phyloP scores from a whole-genome alignment of 2,329 filamentous ascomycete genomes.

The Huntiella savannae region DNA sequence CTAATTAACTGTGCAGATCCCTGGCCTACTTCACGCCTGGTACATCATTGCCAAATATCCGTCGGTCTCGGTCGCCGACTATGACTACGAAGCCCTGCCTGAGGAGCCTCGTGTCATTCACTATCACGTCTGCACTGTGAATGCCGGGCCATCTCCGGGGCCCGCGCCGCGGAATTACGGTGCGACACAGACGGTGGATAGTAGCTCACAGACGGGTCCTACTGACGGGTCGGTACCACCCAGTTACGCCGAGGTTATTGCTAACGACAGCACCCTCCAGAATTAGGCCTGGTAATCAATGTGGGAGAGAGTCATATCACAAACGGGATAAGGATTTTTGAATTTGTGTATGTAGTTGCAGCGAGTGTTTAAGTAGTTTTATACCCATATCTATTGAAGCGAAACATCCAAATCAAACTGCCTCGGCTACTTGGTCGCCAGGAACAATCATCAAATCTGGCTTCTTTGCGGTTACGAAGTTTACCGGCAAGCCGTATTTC shows the following conservation, averaged over 20 bases:
- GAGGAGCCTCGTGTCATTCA: slow-evolving; percentile 18
- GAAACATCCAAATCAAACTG: background rate
- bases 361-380: too few relatives aligned
- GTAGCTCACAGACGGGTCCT: slow-evolving; percentile 24
- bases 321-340: too few relatives aligned
- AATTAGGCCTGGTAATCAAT: background rate
- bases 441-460: background rate
- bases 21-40: slow-evolving; percentile 86
- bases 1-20: slow-evolving; percentile 29
- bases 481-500: too few relatives aligned
- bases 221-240: slow-evolving; percentile 42
- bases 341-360: too few relatives aligned
- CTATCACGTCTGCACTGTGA: slow-evolving; percentile 28
- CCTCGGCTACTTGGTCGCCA: background rate
- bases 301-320: too few relatives aligned
- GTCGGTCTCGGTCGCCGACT: slow-evolving; percentile 38
- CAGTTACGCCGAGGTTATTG: slow-evolving; percentile 76
- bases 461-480: background rate
- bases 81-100: slow-evolving; percentile 47
- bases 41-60: slow-evolving; percentile 92
- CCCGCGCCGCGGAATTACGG: slow-evolving; percentile 17
- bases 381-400: too few relatives aligned
- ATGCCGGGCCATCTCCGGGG: slow-evolving; percentile 17
- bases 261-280: slow-evolving; percentile 84
- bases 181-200: slow-evolving; percentile 18